A percentile compares a stretch with the other conserved stretches of the same genome.
phyloP scores from a whole-genome alignment of 805 yeast species.

The Pichia nanzhaoensis region DNA sequence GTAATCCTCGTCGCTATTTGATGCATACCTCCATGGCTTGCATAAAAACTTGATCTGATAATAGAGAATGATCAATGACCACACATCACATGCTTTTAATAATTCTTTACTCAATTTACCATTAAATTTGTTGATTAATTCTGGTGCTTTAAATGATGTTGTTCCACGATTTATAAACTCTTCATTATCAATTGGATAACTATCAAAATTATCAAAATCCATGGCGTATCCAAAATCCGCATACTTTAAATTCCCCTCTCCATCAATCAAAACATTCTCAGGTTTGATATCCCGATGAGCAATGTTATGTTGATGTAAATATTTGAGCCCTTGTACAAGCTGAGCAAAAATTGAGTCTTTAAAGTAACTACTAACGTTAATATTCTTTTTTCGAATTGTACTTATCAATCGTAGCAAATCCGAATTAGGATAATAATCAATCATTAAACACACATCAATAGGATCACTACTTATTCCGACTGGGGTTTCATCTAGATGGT shows the following conservation, averaged over 20 bases:
- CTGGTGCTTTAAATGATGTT: slow-evolving; percentile 50
- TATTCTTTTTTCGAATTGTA: slow-evolving; percentile 31
- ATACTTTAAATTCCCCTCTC: slow-evolving; percentile 37
- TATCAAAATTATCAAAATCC: slow-evolving; percentile 24
- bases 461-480: slow-evolving; percentile 1
- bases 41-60: slow-evolving; percentile 38
- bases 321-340: slow-evolving; percentile 43
- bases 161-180: slow-evolving; percentile 39
- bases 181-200: slow-evolving; percentile 16
- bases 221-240: slow-evolving; percentile 48
- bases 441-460: slow-evolving; percentile 27
- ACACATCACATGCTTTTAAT: slow-evolving; percentile 38
- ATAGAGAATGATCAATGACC: slow-evolving; percentile 48
- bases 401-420: slow-evolving; percentile 42
- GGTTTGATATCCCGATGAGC: slow-evolving; percentile 51
- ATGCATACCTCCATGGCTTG: slow-evolving; percentile 44
- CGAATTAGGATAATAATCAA: slow-evolving; percentile 40
- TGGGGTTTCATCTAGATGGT: too few species aligned
- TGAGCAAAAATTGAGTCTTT: slow-evolving; percentile 44
- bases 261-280: slow-evolving; percentile 44
- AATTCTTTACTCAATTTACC: slow-evolving; percentile 12
- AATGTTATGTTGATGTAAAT: slow-evolving; percentile 36
- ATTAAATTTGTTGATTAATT: slow-evolving; percentile 26
- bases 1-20: slow-evolving; percentile 22
- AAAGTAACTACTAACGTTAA: slow-evolving; percentile 29